phyloP scores from a whole-genome alignment of 305 asterid genomes.

The Caryopteris hybrid region DNA sequence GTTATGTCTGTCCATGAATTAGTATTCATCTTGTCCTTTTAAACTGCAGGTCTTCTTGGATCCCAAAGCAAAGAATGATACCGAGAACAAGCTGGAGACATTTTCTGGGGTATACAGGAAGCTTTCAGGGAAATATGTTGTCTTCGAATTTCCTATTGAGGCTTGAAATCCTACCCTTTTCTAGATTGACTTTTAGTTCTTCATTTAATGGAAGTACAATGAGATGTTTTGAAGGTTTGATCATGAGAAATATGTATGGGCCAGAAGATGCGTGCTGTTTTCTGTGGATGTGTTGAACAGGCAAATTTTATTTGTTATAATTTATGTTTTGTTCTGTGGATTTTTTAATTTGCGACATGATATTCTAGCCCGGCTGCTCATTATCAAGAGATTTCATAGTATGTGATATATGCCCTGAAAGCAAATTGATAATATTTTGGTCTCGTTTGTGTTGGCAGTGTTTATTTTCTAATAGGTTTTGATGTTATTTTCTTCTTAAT shows the following conservation, averaged over 20 bases:
- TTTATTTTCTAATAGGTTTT: too few species aligned
- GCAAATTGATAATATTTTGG: too few species aligned
- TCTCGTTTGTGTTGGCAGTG: too few species aligned
- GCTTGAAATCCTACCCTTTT: conserved; percentile 21
- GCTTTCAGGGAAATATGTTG: conserved; percentile 59
- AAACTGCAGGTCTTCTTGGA: conserved; percentile 52
- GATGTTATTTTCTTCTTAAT: too few species aligned
- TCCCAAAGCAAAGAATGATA: conserved; percentile 53
- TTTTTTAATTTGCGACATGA: not conserved
- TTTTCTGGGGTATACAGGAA: conserved; percentile 61
- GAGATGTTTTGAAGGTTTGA: conserved; percentile 28
- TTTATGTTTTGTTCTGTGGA: not conserved
- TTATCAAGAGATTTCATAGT: too few species aligned
- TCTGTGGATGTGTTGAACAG: conserved; percentile 13
- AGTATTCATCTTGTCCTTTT: not conserved
- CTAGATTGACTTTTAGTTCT: conserved; percentile 18
- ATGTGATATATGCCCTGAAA: too few species aligned
- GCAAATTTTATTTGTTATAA: not conserved
- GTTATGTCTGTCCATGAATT: not conserved
- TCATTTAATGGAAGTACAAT: conserved; percentile 3
- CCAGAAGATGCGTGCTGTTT: not conserved
- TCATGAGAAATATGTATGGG: conserved; percentile 8
- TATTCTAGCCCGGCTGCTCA: too few species aligned
- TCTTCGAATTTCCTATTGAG: conserved; percentile 51
- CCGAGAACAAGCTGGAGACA: conserved; percentile 55